Evolutionary conservation across 345 rosid species (phyloP).

Genomic region (Camelina laxa): DNA sequence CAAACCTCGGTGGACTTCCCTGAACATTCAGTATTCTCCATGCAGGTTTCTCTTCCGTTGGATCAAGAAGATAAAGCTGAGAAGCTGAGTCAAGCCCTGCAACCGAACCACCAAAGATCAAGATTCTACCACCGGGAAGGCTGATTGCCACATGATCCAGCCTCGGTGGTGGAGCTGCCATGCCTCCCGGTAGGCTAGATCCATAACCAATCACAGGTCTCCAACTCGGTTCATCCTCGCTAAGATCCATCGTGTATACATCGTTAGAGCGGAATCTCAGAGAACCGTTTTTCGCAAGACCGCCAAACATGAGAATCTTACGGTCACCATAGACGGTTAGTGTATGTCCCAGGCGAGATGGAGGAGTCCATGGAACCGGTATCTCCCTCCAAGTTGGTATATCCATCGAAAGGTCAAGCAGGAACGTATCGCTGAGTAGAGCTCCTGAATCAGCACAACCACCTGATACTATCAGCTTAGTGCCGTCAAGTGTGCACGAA

Average conservation of each 20-base stretch:
- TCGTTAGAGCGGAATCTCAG: slow-evolving; percentile 90
- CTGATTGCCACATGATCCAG: slow-evolving; percentile 90
- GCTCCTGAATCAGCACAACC: slow-evolving; percentile 97
- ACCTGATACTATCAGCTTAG: slow-evolving; percentile 89
- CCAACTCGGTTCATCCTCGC: slow-evolving; percentile 92
- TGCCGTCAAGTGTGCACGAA: slow-evolving; percentile 96
- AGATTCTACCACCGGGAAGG: slow-evolving; percentile 83
- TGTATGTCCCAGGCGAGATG: slow-evolving; percentile 90
- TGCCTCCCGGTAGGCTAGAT: slow-evolving; percentile 77
- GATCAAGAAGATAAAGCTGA: slow-evolving; percentile 85
- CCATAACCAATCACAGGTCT: slow-evolving; percentile 67
- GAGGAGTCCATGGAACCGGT: slow-evolving; percentile 89
- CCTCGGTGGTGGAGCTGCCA: slow-evolving; percentile 82
- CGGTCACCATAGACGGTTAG: slow-evolving; percentile 84
- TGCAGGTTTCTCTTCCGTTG: slow-evolving; percentile 82
- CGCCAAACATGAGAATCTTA: slow-evolving; percentile 93
- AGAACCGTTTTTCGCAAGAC: slow-evolving; percentile 85
- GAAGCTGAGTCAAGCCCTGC: slow-evolving; percentile 93
- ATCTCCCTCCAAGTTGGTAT: slow-evolving; percentile 92
- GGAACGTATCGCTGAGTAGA: slow-evolving; percentile 83
- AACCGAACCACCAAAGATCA: slow-evolving; percentile 91
- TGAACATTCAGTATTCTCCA: slow-evolving; percentile 87
- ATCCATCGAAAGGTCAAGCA: slow-evolving; percentile 92
- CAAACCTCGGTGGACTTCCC: slow-evolving; percentile 81
- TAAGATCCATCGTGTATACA: slow-evolving; percentile 91